Base-by-base conservation (phyloP, 2,329 filamentous ascomycete genomes). In the Microsporum audouinii region DNA sequence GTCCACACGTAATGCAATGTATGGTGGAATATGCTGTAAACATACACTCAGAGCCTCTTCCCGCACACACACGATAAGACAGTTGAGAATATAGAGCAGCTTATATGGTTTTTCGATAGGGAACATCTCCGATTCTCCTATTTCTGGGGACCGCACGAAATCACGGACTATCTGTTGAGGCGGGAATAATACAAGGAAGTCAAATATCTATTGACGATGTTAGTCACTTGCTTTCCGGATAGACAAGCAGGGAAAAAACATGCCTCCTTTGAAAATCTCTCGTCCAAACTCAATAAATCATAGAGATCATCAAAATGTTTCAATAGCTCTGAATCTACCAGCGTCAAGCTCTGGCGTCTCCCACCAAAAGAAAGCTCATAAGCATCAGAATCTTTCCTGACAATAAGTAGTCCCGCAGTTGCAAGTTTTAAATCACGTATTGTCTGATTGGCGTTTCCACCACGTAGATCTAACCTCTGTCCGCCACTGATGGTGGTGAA, bases 281-380 rank as follows among this genome's bases (percentile, higher is more conserved):
- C 85, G 51, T 88, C 82, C 75, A 91, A 82, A 65, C 85, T 84
- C 60, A 97, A 79, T 68, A 92, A 88, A 49, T 84, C 82, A 80
- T 94, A 96, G 29, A 99, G 76, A 63, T 92, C 85, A 60, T 89
- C 82, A 68, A 96, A 95, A 71, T 95, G 88, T 61, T 85, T 81
- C 66, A 94, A 77, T 27, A 97, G 85, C 67, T 92, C 88, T 10
- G 83, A 80, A 70, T 97, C 90, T 2, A 97, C 79, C 1, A 80
- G 39, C 76, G 81, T 64, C 77, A 85, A 55, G 77, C 82, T 57
- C 76, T 83, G 58, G 74, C 79, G 63, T 77, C 67, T 70, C 14
- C 69, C 69, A 27, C 64, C 64, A 53, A 67, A 61, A 0, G 68
- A 62, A 12, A 68, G 47, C 43, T 73, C 72, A 23, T 70, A 66